Evolutionary conservation across 1,284 basidiomycete species (phyloP).

Genomic region (Apiotrichum gamsii): DNA sequence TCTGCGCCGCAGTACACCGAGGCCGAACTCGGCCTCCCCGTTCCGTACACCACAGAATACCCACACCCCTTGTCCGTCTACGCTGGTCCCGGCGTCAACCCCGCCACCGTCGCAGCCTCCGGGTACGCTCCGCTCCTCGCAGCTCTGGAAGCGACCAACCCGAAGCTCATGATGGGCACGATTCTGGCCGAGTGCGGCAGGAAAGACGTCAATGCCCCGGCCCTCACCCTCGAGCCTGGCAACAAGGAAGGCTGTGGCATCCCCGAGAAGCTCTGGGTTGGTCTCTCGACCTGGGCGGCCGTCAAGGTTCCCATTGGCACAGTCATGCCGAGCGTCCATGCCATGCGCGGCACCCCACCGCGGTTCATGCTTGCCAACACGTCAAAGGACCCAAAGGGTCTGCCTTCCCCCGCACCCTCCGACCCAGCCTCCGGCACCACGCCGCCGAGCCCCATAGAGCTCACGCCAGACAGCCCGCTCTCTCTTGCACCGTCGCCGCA

Average conservation of each 20-base stretch:
- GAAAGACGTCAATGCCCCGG: conserved; percentile 21
- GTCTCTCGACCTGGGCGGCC: conserved; percentile 6
- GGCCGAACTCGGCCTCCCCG: conserved; percentile 23
- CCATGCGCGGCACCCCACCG: too few relatives aligned
- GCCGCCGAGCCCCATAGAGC: not conserved
- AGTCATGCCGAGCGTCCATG: not conserved
- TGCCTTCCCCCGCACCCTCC: too few relatives aligned
- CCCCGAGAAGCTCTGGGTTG: conserved; percentile 30
- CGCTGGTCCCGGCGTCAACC: conserved; percentile 38
- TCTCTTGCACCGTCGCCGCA: not conserved
- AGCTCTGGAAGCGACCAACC: conserved; percentile 19
- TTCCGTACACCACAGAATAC: conserved; percentile 37
- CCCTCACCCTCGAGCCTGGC: conserved; percentile 19
- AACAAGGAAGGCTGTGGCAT: conserved; percentile 39
- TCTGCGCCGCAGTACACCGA: conserved; percentile 22
- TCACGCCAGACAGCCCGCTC: not conserved
- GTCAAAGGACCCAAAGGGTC: too few relatives aligned
- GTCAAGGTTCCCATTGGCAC: conserved; percentile 19
- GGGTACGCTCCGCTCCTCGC: conserved; percentile 26
- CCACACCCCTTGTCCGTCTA: conserved; percentile 42
- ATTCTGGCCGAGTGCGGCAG: conserved; percentile 30
- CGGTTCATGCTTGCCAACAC: too few relatives aligned
- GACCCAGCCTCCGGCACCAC: not conserved
- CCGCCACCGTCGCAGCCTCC: conserved; percentile 18
- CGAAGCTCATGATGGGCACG: conserved; percentile 20